Evolutionary conservation across 1,284 basidiomycete genomes (phyloP), one percentile per base, ranked within the genome.

Genomic region (Ceratobasidium sp.): DNA sequence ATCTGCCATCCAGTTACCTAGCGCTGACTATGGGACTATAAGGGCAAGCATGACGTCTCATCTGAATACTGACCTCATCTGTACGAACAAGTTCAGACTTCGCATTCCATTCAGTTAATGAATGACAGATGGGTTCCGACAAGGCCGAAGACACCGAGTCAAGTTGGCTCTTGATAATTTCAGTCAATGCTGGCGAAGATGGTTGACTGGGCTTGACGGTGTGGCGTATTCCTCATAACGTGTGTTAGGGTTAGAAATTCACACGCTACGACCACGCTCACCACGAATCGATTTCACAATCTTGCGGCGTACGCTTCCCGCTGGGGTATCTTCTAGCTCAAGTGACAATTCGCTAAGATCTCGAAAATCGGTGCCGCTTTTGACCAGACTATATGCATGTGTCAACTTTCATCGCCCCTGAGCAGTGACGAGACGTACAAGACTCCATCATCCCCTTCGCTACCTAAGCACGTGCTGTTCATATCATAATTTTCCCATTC

Each of bases 1-100:
- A 77, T 97, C 94, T 0, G 93, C 90, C 69, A 95, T 88, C 89
- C 93, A 94, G 76, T 96, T 92, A n/a, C 88, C 90, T 8, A 90
- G 82, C 0, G 90, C 89, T 17, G 89, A 89, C 87, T 96, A 79
- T 35, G 38, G 49, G 22, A 27, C 22, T 32, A 1, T 60, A 12
- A 53, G 5, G 8, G 22, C 1, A 10, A n/a, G 31, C 3, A 35
- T 17, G 8, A 15, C 13, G 47, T 31, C 31, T 13, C 20, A 56
- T n/a, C 22, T 43, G 17, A 42, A 1, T 12, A 43, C 77, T 29
- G 72, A 89, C 89, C 82, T 92, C 90, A 60, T 80, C 78, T 0
- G 86, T 86, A 6, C 94, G 87, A 68, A 96, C 89, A 13, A 87
- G 78, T 43, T 89, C 84, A 1, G 91, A 92, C 17, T 91, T 85